Evolutionary conservation across 2,329 filamentous ascomycete species (phyloP).

Genomic region (Aureobasidium namibiae): DNA sequence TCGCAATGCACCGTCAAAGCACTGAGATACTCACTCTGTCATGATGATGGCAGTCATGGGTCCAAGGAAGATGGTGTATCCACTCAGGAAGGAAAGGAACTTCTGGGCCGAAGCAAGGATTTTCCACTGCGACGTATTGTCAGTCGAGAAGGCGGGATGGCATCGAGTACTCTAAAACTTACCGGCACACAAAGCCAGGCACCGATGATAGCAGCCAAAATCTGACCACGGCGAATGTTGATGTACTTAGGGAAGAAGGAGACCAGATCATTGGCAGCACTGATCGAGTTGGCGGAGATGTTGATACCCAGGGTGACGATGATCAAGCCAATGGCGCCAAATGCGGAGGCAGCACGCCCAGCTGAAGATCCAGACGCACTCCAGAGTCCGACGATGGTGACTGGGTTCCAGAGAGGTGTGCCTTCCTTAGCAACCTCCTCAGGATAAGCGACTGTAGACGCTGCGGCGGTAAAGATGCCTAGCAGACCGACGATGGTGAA

Average conservation of each 20-base stretch:
- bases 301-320: conserved; percentile 16
- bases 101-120: conserved; percentile 27
- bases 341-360: conserved; percentile 19
- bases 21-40: neutral
- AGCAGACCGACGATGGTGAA: conserved; percentile 22
- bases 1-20: too few relatives aligned
- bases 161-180: neutral
- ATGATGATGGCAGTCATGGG: conserved; percentile 3
- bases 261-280: conserved; percentile 18
- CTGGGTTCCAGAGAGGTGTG: conserved; percentile 18
- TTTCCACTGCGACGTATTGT: conserved; percentile 21
- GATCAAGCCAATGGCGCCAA: conserved; percentile 16
- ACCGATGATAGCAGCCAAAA: conserved; percentile 30
- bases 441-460: conserved; percentile 17
- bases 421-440: conserved; percentile 12
- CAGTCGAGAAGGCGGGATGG: neutral
- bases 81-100: conserved; percentile 45
- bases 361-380: conserved; percentile 13
- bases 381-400: conserved; percentile 20
- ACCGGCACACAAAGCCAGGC: conserved; percentile 30
- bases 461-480: conserved; percentile 23
- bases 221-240: conserved; percentile 32
- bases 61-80: conserved; percentile 47
- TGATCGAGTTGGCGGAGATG: conserved; percentile 20
- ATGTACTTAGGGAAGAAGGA: conserved; percentile 17